Base-by-base conservation (phyloP, 148 eudicot species). In the Cornus kousa region DNA sequence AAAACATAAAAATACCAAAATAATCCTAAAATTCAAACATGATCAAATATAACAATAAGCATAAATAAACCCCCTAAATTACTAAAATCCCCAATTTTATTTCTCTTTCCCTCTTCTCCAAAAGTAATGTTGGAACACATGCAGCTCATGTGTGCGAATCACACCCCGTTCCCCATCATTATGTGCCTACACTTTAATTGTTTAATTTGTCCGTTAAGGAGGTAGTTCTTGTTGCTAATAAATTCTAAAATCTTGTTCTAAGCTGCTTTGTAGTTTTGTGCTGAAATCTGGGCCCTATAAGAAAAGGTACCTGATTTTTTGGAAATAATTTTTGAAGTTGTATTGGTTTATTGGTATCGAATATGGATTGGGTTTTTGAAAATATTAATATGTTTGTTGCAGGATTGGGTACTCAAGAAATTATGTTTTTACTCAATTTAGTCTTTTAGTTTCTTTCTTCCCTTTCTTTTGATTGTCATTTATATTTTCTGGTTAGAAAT, bases 391-490 rank as follows among this genome's bases (percentile, higher is more conserved):
- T 12, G 33, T n/a, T 43, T 50, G 9, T 28, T 48, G 35, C 19
- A 23, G 50, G 74, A 65, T 65, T 43, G 70, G 6, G 55, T 37
- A 23, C 46, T 23, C 8, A 6, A 43, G 53, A 65, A 13, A 46
- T 50, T 48, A 22, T 24, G 24, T 23, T 14, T 46, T 22, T n/a
- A n/a, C 57, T 62, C 64, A 73, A 75, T 82, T 70, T 60, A 33
- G 22, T 55, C 16, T 24, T 68, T 33, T 35, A 53, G 1, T 28
- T 22, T 74, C 9, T 12, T 59, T 23, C 5, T 53, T 40, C 23
- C 33, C 53, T 16, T 66, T 43, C 23, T 23, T 69, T 48, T 66
- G 4, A 13, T 13, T 46, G 48, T 5, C 72, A 65, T 24, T 20
- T 7, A 50, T 59, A 59, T 71, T 40, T 16, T 69, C 23, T 4